phyloP scores from a whole-genome alignment of 1,284 basidiomycete genomes.

The Phellopilus nigrolimitatus region DNA sequence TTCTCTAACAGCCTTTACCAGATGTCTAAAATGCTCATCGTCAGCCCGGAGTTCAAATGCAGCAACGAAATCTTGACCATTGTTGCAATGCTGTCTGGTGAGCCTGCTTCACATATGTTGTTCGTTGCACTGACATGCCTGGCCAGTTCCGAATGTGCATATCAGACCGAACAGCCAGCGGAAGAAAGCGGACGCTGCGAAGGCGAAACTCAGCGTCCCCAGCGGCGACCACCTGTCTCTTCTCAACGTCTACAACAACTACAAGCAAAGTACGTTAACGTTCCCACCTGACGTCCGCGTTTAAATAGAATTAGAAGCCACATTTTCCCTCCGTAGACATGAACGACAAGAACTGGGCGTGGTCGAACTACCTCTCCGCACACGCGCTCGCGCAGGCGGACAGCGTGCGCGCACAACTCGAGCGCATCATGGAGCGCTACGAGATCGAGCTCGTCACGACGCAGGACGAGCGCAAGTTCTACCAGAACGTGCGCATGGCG shows the following conservation, averaged over 20 bases:
- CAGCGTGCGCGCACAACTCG: conserved; percentile 90
- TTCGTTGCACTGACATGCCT: neutral
- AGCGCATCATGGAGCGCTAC: conserved; percentile 91
- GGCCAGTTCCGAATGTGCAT: conserved; percentile 87
- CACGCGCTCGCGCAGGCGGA: conserved; percentile 89
- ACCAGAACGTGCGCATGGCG: conserved; percentile 76
- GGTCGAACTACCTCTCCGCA: conserved; percentile 86
- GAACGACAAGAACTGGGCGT: conserved; percentile 85
- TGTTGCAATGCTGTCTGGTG: conserved; percentile 92
- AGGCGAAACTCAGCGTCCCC: conserved; percentile 84
- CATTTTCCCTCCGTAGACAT: conserved; percentile 43
- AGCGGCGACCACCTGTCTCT: conserved; percentile 95
- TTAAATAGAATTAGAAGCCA: conserved; percentile 1
- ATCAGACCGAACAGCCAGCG: conserved; percentile 84
- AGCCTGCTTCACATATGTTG: conserved; percentile 5
- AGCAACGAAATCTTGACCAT: conserved; percentile 95
- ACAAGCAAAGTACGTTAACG: conserved; percentile 67
- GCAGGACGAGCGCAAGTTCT: conserved; percentile 75
- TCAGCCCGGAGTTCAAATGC: conserved; percentile 92
- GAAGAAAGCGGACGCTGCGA: conserved; percentile 90
- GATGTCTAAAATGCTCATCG: conserved; percentile 93
- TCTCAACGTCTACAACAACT: conserved; percentile 95
- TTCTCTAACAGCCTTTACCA: conserved; percentile 27
- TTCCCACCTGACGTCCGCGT: neutral
- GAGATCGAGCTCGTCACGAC: conserved; percentile 82